These are phyloP conservation scores for Hypoxylon cercidicola DNA, from an alignment of 495 filamentous ascomycete genomes.

Conservation along the genomic window DNA sequence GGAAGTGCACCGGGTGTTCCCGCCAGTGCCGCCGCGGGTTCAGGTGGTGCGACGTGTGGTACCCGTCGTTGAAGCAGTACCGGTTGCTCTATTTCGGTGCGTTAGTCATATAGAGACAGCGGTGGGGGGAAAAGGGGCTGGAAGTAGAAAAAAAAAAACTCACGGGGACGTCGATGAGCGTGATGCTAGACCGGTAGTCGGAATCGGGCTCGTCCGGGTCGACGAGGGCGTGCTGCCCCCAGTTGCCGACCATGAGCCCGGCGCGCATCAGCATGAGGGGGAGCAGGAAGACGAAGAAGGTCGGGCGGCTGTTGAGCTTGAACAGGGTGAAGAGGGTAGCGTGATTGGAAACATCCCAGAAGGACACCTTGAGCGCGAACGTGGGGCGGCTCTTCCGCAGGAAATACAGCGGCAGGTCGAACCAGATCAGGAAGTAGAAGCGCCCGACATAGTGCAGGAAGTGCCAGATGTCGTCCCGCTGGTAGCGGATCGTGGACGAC, in stretches of 20 bases:
- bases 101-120: slow-evolving; percentile 20
- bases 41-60: slow-evolving; percentile 80
- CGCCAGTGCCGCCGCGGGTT: slow-evolving; percentile 80
- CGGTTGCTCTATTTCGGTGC: slow-evolving; percentile 65
- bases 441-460: slow-evolving; percentile 76
- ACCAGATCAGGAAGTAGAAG: slow-evolving; percentile 76
- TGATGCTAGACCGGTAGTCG: slow-evolving; percentile 76
- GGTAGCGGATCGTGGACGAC: slow-evolving; percentile 78
- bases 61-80: slow-evolving; percentile 80
- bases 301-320: slow-evolving; percentile 60
- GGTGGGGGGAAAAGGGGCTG: neutral
- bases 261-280: slow-evolving; percentile 69
- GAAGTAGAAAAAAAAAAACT: slow-evolving; percentile 40
- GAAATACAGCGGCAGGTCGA: slow-evolving; percentile 81
- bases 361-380: slow-evolving; percentile 61
- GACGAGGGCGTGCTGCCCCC: slow-evolving; percentile 80
- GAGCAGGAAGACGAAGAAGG: slow-evolving; percentile 68
- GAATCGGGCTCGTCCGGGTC: slow-evolving; percentile 74
- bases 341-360: slow-evolving; percentile 68
- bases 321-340: slow-evolving; percentile 59
- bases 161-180: slow-evolving; percentile 76
- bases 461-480: slow-evolving; percentile 71
- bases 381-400: slow-evolving; percentile 61
- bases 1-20: slow-evolving; percentile 73
- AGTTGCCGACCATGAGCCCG: slow-evolving; percentile 79